A percentile compares a stretch with the other conserved stretches of the same genome.
These are phyloP conservation scores for Chaetomium tenue DNA, from an alignment of 495 filamentous ascomycete species.

Conservation along the genomic window DNA sequence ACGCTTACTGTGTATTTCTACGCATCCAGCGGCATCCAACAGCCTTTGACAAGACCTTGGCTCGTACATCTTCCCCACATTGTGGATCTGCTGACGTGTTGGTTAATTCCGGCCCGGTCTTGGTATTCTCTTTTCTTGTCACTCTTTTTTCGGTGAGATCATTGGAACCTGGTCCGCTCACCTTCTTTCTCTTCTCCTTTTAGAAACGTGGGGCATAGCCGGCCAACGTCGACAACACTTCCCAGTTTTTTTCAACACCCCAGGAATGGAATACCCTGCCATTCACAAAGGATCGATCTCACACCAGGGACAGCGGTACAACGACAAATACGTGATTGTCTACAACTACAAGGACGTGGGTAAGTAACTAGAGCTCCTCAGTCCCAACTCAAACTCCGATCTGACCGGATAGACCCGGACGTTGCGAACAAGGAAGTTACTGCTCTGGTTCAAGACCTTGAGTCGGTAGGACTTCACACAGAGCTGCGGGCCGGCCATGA, in stretches of 20 bases:
- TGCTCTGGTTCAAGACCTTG: neutral
- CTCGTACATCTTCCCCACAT: neutral
- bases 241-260: neutral
- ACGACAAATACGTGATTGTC: conserved; percentile 5
- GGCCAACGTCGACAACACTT: neutral
- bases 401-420: neutral
- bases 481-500: neutral
- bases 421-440: neutral
- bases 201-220: neutral
- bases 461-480: neutral
- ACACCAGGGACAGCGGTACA: neutral
- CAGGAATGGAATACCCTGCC: neutral
- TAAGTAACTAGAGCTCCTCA: neutral
- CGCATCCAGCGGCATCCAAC: too few relatives aligned
- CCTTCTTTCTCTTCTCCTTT: neutral
- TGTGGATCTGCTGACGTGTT: conserved; percentile 7
- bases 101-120: neutral
- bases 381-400: neutral
- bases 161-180: neutral
- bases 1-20: too few relatives aligned
- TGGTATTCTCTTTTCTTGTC: neutral
- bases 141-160: neutral
- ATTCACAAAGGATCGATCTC: neutral
- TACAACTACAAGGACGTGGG: conserved; percentile 1
- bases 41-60: too few relatives aligned